Percentiles rank a stretch among this genome's conserved stretches.
Conservation (phyloP, 768 basidiomycete genomes). For the Boletellus ananas region DNA sequence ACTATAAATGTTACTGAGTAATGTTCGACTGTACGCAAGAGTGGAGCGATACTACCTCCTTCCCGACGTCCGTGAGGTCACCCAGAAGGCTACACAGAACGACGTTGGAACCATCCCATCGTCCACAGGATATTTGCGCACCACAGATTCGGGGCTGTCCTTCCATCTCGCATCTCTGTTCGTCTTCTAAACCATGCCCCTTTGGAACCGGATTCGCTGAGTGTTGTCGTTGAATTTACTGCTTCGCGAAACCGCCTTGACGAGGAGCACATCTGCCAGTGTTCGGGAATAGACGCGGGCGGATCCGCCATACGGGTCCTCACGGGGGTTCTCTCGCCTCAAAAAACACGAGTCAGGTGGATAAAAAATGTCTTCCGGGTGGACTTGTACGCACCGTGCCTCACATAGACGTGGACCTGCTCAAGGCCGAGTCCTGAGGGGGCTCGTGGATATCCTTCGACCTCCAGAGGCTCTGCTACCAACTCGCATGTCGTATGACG, state of each 20-base stretch:
- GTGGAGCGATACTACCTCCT: slow-evolving; percentile 42
- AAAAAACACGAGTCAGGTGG: not conserved
- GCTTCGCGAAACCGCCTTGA: slow-evolving; percentile 49
- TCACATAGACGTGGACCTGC: slow-evolving; percentile 72
- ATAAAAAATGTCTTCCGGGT: not conserved
- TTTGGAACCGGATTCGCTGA: slow-evolving; percentile 12
- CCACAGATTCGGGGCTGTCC: slow-evolving; percentile 57
- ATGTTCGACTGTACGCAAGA: not conserved
- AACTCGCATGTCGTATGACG: slow-evolving; percentile 14
- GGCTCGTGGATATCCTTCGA: slow-evolving; percentile 54
- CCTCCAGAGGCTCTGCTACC: slow-evolving; percentile 50
- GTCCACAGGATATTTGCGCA: slow-evolving; percentile 29
- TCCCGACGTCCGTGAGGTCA: slow-evolving; percentile 47
- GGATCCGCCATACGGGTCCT: slow-evolving; percentile 56
- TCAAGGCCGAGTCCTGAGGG: slow-evolving; percentile 54
- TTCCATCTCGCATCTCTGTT: slow-evolving; percentile 58
- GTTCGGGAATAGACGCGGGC: slow-evolving; percentile 61
- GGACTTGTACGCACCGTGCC: slow-evolving; percentile 54
- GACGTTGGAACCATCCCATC: not conserved
- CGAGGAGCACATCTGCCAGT: slow-evolving; percentile 65
- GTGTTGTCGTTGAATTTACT: slow-evolving; percentile 29
- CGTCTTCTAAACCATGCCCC: slow-evolving; percentile 41
- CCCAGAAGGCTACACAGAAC: slow-evolving; percentile 54
- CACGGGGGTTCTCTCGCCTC: slow-evolving; percentile 80
- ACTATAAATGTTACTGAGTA: slow-evolving; percentile 37